phyloP scores from a whole-genome alignment of 768 basidiomycete genomes.

The Suillus subalutaceus region DNA sequence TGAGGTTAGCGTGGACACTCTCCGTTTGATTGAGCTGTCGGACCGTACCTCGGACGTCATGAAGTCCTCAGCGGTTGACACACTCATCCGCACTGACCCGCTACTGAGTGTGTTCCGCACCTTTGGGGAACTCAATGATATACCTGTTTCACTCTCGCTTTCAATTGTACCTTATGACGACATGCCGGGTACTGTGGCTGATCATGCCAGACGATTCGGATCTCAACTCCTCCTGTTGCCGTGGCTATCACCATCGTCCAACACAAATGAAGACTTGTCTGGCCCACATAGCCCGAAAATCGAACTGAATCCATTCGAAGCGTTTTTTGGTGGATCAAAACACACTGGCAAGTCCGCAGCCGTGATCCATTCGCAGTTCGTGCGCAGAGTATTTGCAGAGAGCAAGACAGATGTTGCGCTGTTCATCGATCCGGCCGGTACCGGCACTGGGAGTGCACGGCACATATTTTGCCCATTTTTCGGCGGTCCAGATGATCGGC shows the following conservation, averaged over 20 bases:
- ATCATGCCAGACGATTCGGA: conserved; percentile 55
- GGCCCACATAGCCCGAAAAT: conserved; percentile 16
- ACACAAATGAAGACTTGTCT: conserved; percentile 30
- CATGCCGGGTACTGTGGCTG: conserved; percentile 65
- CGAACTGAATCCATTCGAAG: conserved; percentile 72
- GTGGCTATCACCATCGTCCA: conserved; percentile 61
- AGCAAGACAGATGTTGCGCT: conserved; percentile 79
- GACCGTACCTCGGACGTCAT: conserved; percentile 88
- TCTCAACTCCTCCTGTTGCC: conserved; percentile 84
- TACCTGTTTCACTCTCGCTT: conserved; percentile 69
- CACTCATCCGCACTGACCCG: conserved; percentile 70
- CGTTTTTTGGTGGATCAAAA: conserved; percentile 63
- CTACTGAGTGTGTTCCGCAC: conserved; percentile 75
- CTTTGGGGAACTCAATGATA: conserved; percentile 70
- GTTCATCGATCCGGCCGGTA: conserved; percentile 72
- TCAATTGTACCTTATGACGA: conserved; percentile 78
- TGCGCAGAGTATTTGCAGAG: conserved; percentile 78
- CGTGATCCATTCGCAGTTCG: conserved; percentile 76
- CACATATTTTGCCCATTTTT: conserved; percentile 90
- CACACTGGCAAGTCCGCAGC: conserved; percentile 52
- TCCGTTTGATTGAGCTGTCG: conserved; percentile 89
- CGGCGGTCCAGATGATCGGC: conserved; percentile 92
- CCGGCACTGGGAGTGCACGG: conserved; percentile 37
- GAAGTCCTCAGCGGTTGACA: conserved; percentile 75
- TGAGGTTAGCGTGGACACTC: conserved; percentile 57